A percentile compares a stretch with the other conserved stretches of the same genome.
Conservation (phyloP, 441 rosid genomes). For the Euphorbia celastroides region DNA sequence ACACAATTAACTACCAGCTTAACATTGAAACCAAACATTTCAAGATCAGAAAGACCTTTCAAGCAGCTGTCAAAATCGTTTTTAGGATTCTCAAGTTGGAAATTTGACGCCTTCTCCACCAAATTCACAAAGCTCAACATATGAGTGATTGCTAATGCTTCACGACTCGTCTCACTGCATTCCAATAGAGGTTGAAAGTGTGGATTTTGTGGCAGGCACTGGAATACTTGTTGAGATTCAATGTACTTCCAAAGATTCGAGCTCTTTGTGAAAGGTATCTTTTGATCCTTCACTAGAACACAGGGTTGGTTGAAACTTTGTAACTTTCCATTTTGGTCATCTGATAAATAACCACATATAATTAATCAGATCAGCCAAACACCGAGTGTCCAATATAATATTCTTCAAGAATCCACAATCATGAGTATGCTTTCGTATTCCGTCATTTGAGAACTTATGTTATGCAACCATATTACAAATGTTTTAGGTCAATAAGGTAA, state of each 20-base stretch:
- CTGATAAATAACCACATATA: neutral
- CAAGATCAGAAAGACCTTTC: too few relatives aligned
- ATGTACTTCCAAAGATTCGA: conserved; percentile 6
- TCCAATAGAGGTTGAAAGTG: conserved; percentile 8
- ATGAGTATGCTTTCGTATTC: too few relatives aligned
- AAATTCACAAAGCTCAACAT: conserved; percentile 16
- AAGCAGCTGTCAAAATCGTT: too few relatives aligned
- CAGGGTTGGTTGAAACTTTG: neutral
- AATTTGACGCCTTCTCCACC: too few relatives aligned
- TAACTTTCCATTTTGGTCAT: neutral
- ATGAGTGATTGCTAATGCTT: conserved; percentile 8
- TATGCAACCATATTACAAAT: too few relatives aligned
- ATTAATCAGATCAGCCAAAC: neutral
- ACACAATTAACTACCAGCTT: too few relatives aligned
- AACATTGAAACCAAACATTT: too few relatives aligned
- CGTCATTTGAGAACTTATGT: too few relatives aligned
- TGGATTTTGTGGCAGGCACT: too few relatives aligned
- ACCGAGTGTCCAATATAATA: neutral
- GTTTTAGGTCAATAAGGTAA: too few relatives aligned
- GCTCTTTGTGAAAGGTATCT: conserved; percentile 6
- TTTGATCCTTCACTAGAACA: neutral
- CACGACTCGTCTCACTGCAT: conserved; percentile 6
- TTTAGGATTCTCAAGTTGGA: too few relatives aligned
- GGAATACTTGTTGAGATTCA: conserved; percentile 11
- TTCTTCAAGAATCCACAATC: neutral